Evolutionary conservation across 2,329 filamentous ascomycete species (phyloP).

Genomic region (Chrysoporthe austroafricana): DNA sequence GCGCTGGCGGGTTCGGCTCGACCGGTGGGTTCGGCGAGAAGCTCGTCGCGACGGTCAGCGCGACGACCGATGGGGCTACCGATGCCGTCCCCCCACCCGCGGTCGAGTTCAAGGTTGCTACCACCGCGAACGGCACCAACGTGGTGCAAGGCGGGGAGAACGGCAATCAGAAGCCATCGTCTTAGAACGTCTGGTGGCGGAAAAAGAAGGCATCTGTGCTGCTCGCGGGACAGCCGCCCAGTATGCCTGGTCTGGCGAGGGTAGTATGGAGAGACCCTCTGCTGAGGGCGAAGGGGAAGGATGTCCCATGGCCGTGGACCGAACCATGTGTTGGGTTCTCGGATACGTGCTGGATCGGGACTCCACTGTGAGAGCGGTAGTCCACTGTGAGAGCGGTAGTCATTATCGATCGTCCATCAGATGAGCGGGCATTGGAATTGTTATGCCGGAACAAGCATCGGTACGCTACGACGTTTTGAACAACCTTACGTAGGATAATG

Average conservation of each 20-base stretch:
- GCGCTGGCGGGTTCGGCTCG: conserved; percentile 89
- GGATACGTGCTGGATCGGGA: conserved; percentile 24
- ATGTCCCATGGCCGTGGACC: conserved; percentile 26
- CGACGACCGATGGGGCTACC: conserved; percentile 12
- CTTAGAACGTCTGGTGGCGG: conserved; percentile 27
- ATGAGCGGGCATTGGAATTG: not conserved
- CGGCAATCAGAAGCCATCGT: conserved; percentile 24
- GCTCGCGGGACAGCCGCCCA: not conserved
- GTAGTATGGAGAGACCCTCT: not conserved
- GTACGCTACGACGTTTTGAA: not conserved
- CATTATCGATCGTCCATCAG: not conserved
- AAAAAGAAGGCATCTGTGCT: conserved; percentile 18
- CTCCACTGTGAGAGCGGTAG: conserved; percentile 11
- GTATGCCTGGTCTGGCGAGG: not conserved
- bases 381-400: conserved; percentile 10
- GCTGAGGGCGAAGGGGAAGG: conserved; percentile 19
- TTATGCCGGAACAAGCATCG: not conserved
- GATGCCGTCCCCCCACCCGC: conserved; percentile 5
- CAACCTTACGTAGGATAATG: conserved; percentile 11
- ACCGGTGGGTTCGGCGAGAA: conserved; percentile 60
- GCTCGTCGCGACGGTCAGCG: conserved; percentile 3
- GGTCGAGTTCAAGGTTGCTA: conserved; percentile 5
- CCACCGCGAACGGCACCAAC: conserved; percentile 10
- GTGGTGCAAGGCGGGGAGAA: conserved; percentile 4
- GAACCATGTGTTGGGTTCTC: conserved; percentile 21